Evolutionary conservation across 805 yeast genomes (phyloP), one percentile per base, ranked within the genome.

Genomic region (Candida boidinii): DNA sequence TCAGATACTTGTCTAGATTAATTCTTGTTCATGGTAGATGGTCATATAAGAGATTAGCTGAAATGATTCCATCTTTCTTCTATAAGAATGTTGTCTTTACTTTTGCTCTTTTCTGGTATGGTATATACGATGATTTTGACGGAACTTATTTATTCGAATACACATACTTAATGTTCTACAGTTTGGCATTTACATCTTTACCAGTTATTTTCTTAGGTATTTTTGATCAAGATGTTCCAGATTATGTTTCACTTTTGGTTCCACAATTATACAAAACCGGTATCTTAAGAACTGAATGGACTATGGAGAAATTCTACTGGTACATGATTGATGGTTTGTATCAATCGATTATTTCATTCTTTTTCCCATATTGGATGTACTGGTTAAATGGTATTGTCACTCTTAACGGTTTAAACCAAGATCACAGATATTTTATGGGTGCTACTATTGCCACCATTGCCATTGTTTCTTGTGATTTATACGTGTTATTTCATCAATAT

Each of bases 51-150:
- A 66, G 94, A 54, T 64, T 83, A 29, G 70, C 85, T 23, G 94
- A 83, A 58, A 81, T 82, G 88, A 77, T 83, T 44, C 92, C 92
- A 12, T 65, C 75, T 44, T 83, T 83, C 59, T 83, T 83, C 48
- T 83, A 73, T 58, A 83, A 83, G 54, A 83, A 83, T 52, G 83
- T 79, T 34, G 73, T 78, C 40, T 83, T 80, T 62, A 73, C 85
- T 0, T 52, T 81, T 44, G 75, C 92, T 0, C 62, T 79, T 41
- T 82, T 81, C 53, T 83, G 92, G 90, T 83, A 72, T 51, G 88
- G 90, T 49, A 68, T 81, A 36, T 80, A 65, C 60, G 70, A 66
- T 50, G 63, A 81, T 51, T 83, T 78, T 51, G 94, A 83, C 59
- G 94, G 94, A 17, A 64, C 88, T 1, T 83, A 83, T 46, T 60